Evolutionary conservation across 2,329 filamentous ascomycete genomes (phyloP), one percentile per base, ranked within the genome.

Genomic region (Ophiostoma ulmi): DNA sequence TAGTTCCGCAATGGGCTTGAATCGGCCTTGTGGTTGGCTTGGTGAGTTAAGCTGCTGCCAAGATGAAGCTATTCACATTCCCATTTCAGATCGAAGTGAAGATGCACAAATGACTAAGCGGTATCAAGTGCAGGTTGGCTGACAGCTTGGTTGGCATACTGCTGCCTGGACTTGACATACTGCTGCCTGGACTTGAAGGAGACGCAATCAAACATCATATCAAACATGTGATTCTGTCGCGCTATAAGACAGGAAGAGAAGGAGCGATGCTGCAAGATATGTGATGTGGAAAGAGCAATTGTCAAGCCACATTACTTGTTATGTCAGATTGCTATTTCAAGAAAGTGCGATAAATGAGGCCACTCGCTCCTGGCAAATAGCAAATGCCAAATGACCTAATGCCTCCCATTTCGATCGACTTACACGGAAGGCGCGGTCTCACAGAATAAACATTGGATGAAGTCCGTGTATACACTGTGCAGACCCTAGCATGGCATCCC

Each of bases 391-490:
- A 48, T 14, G 41, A 13, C 11, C 52, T 41, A 44, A 20, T 6
- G 64, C 39, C 39, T 52, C 7, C 22, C 41, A 44, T 44, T 10
- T 20, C 44, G 31, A 31, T 39, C 44, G 17, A 63, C 58, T 63
- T 63, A 63, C 58, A 63, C 58, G 58, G 58, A 63, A 63, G 58
- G 58, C 58, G 22, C 58, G 58, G 58, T 17, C 26, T 63, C 26
- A 26, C 22, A 58, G n/a, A 63, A 35, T 36, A 63, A 63, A 55
- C 61, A 65, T 39, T 5, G 8, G 20, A 41, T 44, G 11, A 6
- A 20, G 22, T 52, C 38, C 20, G 63, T 20, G 7, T 22, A 22
- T 14, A 65, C 70, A 41, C 52, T 71, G 35, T 36, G n/a, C 10
- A 64, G 14, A 68, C 66, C 38, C 52, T 63, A 17, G 65, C 10